A percentile compares a stretch with the other conserved stretches of the same genome.
Conservation (phyloP, 2,329 filamentous ascomycete genomes). For the Fusarium oligoseptatum region DNA sequence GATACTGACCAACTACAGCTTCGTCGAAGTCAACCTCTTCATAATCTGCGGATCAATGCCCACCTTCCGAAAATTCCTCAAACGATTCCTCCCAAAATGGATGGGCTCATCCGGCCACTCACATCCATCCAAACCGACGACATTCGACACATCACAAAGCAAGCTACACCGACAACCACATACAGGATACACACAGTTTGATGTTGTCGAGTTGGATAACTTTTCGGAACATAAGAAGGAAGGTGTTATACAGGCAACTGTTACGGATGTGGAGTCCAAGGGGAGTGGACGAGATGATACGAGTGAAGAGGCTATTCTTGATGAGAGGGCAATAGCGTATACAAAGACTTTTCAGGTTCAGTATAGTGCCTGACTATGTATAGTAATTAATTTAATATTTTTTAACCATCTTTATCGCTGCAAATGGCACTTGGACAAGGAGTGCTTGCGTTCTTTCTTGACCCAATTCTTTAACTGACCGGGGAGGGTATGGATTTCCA, state of each 20-base stretch:
- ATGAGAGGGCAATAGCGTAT: constrained; percentile 15
- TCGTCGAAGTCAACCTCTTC: constrained; percentile 54
- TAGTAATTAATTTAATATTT: background rate
- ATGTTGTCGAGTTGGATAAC: constrained; percentile 11
- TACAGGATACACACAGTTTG: constrained; percentile 29
- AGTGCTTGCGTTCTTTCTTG: no score
- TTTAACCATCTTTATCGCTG: background rate
- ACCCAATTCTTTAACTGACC: no score
- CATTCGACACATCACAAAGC: background rate
- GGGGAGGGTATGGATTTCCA: no score
- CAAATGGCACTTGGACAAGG: no score
- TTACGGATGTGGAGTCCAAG: background rate
- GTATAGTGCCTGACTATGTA: background rate
- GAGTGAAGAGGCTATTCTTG: constrained; percentile 27
- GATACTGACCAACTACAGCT: constrained; percentile 26
- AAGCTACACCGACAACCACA: constrained; percentile 24
- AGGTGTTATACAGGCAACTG: background rate
- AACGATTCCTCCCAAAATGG: constrained; percentile 71
- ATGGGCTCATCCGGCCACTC: constrained; percentile 73
- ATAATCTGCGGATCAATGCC: constrained; percentile 52
- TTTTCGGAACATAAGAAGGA: background rate
- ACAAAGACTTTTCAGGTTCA: constrained; percentile 21
- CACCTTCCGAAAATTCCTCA: constrained; percentile 64
- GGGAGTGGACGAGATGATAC: background rate
- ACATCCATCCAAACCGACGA: background rate